These are phyloP conservation scores for Ramalina peruviana DNA, from an alignment of 495 filamentous ascomycete species.

Conservation along the genomic window DNA sequence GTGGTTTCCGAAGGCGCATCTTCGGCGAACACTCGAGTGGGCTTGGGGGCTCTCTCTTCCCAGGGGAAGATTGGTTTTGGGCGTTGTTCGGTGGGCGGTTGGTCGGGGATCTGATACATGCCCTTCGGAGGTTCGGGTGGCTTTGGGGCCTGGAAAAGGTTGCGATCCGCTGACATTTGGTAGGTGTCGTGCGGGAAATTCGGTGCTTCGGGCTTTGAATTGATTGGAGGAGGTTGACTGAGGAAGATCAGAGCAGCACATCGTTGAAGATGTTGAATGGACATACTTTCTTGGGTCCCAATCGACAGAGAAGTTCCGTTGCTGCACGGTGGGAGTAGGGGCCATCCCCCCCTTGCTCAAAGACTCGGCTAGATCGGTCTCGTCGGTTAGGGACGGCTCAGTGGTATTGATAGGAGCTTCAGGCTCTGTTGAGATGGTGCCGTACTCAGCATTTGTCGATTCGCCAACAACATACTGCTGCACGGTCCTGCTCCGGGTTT, in stretches of 20 bases:
- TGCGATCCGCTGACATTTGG: conserved; percentile 55
- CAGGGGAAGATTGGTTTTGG: conserved; percentile 71
- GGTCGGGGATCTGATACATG: conserved; percentile 65
- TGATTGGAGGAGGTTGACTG: conserved; percentile 59
- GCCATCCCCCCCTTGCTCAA: conserved; percentile 24
- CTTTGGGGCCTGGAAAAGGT: conserved; percentile 60
- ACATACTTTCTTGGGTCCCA: conserved; percentile 57
- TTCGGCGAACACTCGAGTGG: conserved; percentile 61
- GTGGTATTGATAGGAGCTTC: conserved; percentile 26
- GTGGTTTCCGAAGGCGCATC: conserved; percentile 22
- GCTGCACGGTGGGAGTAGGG: conserved; percentile 28
- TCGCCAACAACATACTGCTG: conserved; percentile 28
- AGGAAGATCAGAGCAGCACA: not conserved
- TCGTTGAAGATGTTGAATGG: conserved; percentile 5
- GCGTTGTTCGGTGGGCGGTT: conserved; percentile 39
- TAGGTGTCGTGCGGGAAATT: conserved; percentile 63
- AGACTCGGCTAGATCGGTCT: conserved; percentile 24
- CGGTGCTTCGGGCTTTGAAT: conserved; percentile 63
- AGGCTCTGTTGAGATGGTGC: conserved; percentile 22
- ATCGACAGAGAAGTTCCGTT: conserved; percentile 33
- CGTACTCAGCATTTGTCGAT: conserved; percentile 14
- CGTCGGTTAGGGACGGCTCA: conserved; percentile 21
- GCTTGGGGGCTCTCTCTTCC: conserved; percentile 50
- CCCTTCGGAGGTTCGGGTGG: conserved; percentile 74
- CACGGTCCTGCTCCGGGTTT: conserved; percentile 11